phyloP scores from a whole-genome alignment of 805 yeast species.

The Candida argentea region DNA sequence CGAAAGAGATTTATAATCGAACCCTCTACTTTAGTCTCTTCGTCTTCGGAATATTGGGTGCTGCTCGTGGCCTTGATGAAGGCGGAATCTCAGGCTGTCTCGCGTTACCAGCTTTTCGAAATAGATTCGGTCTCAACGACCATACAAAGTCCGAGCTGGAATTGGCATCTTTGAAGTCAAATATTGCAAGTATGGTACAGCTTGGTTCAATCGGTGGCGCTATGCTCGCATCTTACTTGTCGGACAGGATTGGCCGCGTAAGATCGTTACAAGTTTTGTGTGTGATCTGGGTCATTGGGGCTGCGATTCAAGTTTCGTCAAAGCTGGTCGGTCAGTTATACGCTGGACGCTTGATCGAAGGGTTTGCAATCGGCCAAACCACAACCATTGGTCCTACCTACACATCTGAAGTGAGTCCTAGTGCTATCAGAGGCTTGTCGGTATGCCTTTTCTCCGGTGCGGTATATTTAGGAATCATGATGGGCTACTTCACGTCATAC shows the following conservation, averaged over 20 bases:
- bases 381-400: conserved; percentile 48
- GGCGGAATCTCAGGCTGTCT: conserved; percentile 40
- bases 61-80: conserved; percentile 51
- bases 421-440: conserved; percentile 41
- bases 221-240: conserved; percentile 35
- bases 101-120: conserved; percentile 32
- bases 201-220: conserved; percentile 48
- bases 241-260: conserved; percentile 43
- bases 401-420: conserved; percentile 44
- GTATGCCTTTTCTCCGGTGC: conserved; percentile 47
- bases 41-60: conserved; percentile 45
- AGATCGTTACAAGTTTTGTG: conserved; percentile 36
- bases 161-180: conserved; percentile 39
- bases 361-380: conserved; percentile 48
- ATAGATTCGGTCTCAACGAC: conserved; percentile 36
- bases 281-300: conserved; percentile 26
- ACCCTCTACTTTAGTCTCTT: conserved; percentile 35
- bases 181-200: conserved; percentile 50
- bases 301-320: conserved; percentile 39
- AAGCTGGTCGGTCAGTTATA: conserved; percentile 38
- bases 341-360: conserved; percentile 47
- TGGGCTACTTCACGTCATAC: conserved; percentile 40
- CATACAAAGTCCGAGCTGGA: conserved; percentile 19
- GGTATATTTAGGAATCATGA: conserved; percentile 44
- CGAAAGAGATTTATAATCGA: conserved; percentile 37